These are phyloP conservation scores for Hyaloperonospora brassicae DNA, from an alignment of 352 stramenopile genomes.

Conservation along the genomic window DNA sequence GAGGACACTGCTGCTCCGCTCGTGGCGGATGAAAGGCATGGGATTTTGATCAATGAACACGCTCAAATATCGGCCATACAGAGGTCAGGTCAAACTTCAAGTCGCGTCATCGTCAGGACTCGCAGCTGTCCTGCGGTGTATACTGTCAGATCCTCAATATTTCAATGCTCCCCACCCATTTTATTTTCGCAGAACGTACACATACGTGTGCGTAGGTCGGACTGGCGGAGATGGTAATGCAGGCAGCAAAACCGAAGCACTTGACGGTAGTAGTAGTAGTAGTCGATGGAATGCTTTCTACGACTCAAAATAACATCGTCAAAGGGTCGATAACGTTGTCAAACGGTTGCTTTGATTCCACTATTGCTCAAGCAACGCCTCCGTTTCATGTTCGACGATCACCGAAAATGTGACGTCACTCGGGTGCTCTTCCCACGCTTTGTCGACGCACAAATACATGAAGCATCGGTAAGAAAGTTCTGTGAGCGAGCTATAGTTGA, in stretches of 20 bases:
- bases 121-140: slow-evolving; percentile 11
- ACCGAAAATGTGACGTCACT: slow-evolving; percentile 16
- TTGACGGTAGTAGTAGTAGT: too few species aligned
- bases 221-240: too few species aligned
- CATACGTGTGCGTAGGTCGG: not conserved
- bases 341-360: too few species aligned
- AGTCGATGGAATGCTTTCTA: too few species aligned
- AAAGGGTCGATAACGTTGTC: not conserved
- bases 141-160: slow-evolving; percentile 6
- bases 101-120: slow-evolving; percentile 20
- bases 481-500: not conserved
- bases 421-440: not conserved
- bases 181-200: not conserved
- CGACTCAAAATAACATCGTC: too few species aligned
- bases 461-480: not conserved
- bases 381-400: slow-evolving; percentile 4
- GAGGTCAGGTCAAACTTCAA: slow-evolving; percentile 10
- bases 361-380: not conserved
- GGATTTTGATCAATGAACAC: slow-evolving; percentile 12
- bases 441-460: slow-evolving; percentile 2
- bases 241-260: too few species aligned
- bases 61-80: slow-evolving; percentile 1
- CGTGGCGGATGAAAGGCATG: slow-evolving; percentile 13
- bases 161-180: not conserved
- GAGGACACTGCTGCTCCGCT: slow-evolving; percentile 13